Evolutionary conservation across 163 green algal genomes (phyloP).

Genomic region (Scenedesmus sp.): DNA sequence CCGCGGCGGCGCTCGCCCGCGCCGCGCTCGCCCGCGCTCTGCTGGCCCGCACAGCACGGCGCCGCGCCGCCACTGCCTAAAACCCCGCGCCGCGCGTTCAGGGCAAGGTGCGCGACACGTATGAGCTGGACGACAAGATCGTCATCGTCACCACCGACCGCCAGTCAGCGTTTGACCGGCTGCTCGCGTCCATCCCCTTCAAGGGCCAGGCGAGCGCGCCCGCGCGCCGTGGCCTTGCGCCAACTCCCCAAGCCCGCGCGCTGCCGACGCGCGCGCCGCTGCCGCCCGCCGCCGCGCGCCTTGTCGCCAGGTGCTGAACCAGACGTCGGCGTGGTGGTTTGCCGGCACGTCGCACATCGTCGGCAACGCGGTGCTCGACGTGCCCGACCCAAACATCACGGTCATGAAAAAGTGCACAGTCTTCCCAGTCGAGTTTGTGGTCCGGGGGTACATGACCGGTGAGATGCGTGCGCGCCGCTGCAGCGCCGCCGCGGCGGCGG

Average conservation of each 20-base stretch:
- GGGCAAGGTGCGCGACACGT: constrained; percentile 98
- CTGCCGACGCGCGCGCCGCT: too few species aligned
- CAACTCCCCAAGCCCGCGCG: background rate
- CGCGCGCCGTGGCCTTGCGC: too few species aligned
- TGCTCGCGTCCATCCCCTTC: constrained; percentile 95
- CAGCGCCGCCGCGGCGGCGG: too few species aligned
- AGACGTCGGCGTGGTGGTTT: constrained; percentile 98
- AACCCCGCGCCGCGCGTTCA: constrained; percentile 52
- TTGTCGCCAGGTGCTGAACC: constrained; percentile 92
- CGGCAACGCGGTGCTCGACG: constrained; percentile 86
- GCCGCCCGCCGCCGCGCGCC: too few species aligned
- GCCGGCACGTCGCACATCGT: constrained; percentile 87
- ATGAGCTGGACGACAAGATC: constrained; percentile 89
- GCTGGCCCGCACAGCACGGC: too few species aligned
- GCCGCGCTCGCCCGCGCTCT: too few species aligned
- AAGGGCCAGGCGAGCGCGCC: constrained; percentile 77
- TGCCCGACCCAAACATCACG: constrained; percentile 93
- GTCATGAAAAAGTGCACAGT: constrained; percentile 95
- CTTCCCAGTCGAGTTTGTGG: constrained; percentile 99
- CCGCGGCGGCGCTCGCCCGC: too few species aligned
- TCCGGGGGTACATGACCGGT: constrained; percentile 96
- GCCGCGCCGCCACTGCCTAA: too few species aligned
- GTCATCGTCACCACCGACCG: constrained; percentile 98
- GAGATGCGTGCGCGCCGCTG: too few species aligned
- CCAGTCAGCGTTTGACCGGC: constrained; percentile 96